Evolutionary conservation across 2,329 filamentous ascomycete genomes (phyloP).

Genomic region (Dactylonectria estremocensis): DNA sequence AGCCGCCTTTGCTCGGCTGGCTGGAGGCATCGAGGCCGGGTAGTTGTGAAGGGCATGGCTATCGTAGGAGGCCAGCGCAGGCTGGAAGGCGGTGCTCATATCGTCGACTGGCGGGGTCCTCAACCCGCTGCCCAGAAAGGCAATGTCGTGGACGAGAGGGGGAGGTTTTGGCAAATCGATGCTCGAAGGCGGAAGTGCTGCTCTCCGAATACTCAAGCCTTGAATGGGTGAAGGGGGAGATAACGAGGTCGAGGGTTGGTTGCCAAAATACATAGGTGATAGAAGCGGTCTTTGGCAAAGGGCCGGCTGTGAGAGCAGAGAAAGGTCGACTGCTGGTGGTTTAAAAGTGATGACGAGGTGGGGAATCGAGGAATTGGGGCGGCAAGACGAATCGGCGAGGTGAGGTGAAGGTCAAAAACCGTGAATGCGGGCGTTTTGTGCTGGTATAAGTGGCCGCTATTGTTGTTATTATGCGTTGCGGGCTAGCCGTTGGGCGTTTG

Average conservation of each 20-base stretch:
- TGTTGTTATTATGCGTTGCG: constrained; percentile 18
- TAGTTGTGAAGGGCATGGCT: constrained; percentile 61
- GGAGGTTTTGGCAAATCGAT: constrained; percentile 45
- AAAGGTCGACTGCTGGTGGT: constrained; percentile 5
- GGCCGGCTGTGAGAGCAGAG: background rate
- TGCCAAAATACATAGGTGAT: constrained; percentile 50
- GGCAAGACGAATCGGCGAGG: constrained; percentile 3
- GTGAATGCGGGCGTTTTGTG: background rate
- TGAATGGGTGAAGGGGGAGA: constrained; percentile 43
- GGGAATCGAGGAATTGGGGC: constrained; percentile 1
- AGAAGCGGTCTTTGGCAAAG: background rate
- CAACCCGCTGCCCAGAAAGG: constrained; percentile 57
- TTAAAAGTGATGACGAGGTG: background rate
- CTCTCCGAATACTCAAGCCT: constrained; percentile 39
- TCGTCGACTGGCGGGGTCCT: constrained; percentile 67
- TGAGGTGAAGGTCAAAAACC: constrained; percentile 4
- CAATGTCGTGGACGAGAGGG: constrained; percentile 37
- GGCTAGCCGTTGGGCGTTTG: constrained; percentile 21
- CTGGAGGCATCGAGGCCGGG: constrained; percentile 53
- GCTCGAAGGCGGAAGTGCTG: constrained; percentile 34
- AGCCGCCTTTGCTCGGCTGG: constrained; percentile 49
- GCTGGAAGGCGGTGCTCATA: constrained; percentile 69
- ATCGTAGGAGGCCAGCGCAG: constrained; percentile 63
- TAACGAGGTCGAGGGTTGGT: constrained; percentile 40
- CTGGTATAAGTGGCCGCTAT: constrained; percentile 30